These are phyloP conservation scores for Sporobolomyces roseus DNA, from an alignment of 768 basidiomycete species.

Conservation along the genomic window DNA sequence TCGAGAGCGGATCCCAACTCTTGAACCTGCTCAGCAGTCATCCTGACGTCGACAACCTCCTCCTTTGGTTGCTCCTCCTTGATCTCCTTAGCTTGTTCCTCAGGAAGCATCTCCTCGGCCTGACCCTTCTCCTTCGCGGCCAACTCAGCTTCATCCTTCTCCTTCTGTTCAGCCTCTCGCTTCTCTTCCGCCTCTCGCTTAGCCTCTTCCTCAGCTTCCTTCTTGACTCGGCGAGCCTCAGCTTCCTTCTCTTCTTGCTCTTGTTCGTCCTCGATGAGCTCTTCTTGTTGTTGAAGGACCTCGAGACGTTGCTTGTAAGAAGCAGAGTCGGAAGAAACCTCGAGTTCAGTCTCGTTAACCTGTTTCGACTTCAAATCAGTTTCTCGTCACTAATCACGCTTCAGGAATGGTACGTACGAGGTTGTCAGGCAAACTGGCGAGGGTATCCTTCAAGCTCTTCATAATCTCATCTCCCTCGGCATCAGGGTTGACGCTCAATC, in stretches of 20 bases:
- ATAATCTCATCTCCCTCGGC: slow-evolving; percentile 74
- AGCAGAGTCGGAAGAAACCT: slow-evolving; percentile 87
- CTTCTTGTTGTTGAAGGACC: slow-evolving; percentile 95
- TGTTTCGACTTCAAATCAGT: too few relatives aligned
- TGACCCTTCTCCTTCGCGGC: slow-evolving; percentile 55
- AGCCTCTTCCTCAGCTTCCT: slow-evolving; percentile 67
- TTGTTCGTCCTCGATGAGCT: slow-evolving; percentile 97
- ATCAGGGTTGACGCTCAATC: slow-evolving; percentile 55
- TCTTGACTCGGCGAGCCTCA: slow-evolving; percentile 77
- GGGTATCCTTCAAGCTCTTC: slow-evolving; percentile 75
- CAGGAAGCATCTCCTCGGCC: slow-evolving; percentile 78
- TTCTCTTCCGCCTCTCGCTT: slow-evolving; percentile 58
- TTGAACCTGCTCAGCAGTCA: slow-evolving; percentile 93
- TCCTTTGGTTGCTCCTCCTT: slow-evolving; percentile 86
- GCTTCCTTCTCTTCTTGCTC: slow-evolving; percentile 91
- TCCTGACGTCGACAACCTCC: slow-evolving; percentile 65
- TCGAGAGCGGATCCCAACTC: slow-evolving; percentile 88
- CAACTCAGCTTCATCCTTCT: slow-evolving; percentile 45
- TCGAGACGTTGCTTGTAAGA: slow-evolving; percentile 98
- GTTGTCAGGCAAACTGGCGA: slow-evolving; percentile 89
- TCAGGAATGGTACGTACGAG: slow-evolving; percentile 58
- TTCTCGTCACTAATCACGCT: too few relatives aligned
- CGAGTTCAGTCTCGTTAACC: slow-evolving; percentile 95
- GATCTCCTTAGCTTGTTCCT: slow-evolving; percentile 57
- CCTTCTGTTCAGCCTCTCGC: slow-evolving; percentile 27